These are phyloP conservation scores for Earliella scabrosa DNA, from an alignment of 1,284 basidiomycete species.

Conservation along the genomic window DNA sequence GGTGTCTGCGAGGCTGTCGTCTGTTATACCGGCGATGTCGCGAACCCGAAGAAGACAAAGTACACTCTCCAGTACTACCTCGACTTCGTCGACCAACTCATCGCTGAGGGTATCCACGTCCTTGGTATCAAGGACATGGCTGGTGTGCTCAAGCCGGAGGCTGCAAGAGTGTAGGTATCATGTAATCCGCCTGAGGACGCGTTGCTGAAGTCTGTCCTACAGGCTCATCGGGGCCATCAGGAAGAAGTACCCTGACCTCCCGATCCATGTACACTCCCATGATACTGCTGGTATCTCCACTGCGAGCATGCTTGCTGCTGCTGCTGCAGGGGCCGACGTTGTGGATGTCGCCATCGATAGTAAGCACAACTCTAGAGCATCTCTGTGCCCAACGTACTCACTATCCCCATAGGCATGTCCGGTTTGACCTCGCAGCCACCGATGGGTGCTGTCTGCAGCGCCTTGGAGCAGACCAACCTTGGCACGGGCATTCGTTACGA, in stretches of 20 bases:
- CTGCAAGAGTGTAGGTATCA: conserved; percentile 78
- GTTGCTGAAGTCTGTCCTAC: neutral
- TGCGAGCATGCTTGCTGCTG: conserved; percentile 95
- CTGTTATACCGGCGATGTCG: conserved; percentile 99
- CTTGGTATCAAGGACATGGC: conserved; percentile 99
- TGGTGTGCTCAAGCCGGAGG: conserved; percentile 93
- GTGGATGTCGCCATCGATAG: conserved; percentile 99
- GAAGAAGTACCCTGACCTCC: conserved; percentile 95
- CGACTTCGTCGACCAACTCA: conserved; percentile 93
- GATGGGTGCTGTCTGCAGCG: conserved; percentile 95
- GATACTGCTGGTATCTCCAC: conserved; percentile 99
- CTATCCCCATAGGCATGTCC: conserved; percentile 78
- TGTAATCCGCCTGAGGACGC: no score
- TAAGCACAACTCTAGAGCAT: conserved; percentile 41
- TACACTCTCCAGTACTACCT: conserved; percentile 99
- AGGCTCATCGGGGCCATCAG: conserved; percentile 94
- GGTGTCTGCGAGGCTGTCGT: conserved; percentile 98
- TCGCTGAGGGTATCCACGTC: conserved; percentile 95
- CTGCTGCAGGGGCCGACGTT: conserved; percentile 96
- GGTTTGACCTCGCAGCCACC: conserved; percentile 98
- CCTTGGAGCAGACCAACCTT: conserved; percentile 93
- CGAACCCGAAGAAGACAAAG: conserved; percentile 94
- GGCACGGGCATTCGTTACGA: conserved; percentile 98
- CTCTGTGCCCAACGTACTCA: neutral
- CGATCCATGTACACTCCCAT: conserved; percentile 99